Conservation (phyloP, 83 land plant species). For the Larix sibirica region DNA sequence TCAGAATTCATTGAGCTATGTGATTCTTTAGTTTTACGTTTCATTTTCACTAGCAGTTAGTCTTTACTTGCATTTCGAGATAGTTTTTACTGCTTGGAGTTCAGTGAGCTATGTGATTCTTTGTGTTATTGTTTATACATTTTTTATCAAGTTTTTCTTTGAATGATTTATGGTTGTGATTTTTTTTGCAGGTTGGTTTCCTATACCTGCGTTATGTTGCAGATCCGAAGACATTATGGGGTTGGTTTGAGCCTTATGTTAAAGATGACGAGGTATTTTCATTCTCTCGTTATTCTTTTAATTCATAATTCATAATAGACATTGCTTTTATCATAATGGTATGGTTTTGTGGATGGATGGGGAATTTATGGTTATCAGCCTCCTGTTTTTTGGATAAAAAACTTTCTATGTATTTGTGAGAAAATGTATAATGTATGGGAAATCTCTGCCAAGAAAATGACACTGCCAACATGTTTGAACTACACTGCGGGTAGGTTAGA, state of each 20-base stretch:
- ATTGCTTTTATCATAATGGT: no score
- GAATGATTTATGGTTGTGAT: not conserved
- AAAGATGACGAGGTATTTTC: conserved; percentile 86
- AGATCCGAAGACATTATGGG: conserved; percentile 96
- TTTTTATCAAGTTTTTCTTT: not conserved
- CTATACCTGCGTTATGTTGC: conserved; percentile 88
- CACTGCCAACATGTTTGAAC: no score
- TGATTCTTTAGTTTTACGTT: not conserved
- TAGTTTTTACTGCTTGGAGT: not conserved
- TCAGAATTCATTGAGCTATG: not conserved
- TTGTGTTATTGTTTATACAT: not conserved
- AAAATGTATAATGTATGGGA: no score
- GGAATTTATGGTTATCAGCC: no score
- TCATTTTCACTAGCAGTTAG: not conserved
- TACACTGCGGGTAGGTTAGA: no score
- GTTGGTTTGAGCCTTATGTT: conserved; percentile 87
- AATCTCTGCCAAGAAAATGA: no score
- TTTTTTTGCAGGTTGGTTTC: conserved; percentile 72
- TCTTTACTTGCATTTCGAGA: not conserved
- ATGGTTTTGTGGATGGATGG: no score
- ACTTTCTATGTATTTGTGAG: no score
- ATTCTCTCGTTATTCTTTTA: not conserved
- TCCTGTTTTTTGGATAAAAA: no score
- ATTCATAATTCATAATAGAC: no score
- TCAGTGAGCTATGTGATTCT: not conserved